These are phyloP conservation scores for Neurospora sp. DNA, from an alignment of 495 filamentous ascomycete species.

Conservation along the genomic window DNA sequence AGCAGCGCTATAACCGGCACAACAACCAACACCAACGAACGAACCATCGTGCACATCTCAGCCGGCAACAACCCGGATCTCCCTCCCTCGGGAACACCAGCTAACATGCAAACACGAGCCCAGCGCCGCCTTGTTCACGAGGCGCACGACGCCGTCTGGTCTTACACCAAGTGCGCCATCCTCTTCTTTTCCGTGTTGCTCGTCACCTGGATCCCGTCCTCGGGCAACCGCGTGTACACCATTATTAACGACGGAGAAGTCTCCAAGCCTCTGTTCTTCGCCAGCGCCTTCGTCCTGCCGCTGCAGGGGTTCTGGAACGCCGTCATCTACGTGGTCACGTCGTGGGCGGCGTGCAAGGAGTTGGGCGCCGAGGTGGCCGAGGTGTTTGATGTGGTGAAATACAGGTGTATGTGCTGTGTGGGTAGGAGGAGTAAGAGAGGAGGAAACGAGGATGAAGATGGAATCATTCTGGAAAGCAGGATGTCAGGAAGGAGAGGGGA, in stretches of 20 bases:
- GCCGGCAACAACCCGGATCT: not conserved
- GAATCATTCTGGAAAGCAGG: not conserved
- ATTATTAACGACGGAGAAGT: constrained; percentile 43
- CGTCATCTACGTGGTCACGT: constrained; percentile 65
- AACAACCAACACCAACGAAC: not conserved
- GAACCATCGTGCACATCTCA: not conserved
- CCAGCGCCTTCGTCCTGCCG: constrained; percentile 67
- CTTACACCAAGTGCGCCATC: constrained; percentile 73
- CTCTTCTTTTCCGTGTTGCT: constrained; percentile 76
- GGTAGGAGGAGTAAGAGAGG: not conserved
- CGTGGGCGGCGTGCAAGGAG: constrained; percentile 34
- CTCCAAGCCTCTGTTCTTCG: constrained; percentile 54
- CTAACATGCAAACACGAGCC: constrained; percentile 3
- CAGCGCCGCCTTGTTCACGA: constrained; percentile 20
- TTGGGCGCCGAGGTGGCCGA: constrained; percentile 12
- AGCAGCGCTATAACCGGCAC: not conserved
- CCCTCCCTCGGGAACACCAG: not conserved
- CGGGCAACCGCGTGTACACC: constrained; percentile 66
- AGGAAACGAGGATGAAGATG: not conserved
- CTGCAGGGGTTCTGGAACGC: constrained; percentile 84
- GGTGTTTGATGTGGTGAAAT: not conserved
- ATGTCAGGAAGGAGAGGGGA: not conserved
- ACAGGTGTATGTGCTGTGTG: not conserved
- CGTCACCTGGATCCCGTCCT: constrained; percentile 79
- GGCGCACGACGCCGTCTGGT: constrained; percentile 52